Base-by-base conservation (phyloP, 2,329 filamentous ascomycete species). In the Aspergillus awamori region DNA sequence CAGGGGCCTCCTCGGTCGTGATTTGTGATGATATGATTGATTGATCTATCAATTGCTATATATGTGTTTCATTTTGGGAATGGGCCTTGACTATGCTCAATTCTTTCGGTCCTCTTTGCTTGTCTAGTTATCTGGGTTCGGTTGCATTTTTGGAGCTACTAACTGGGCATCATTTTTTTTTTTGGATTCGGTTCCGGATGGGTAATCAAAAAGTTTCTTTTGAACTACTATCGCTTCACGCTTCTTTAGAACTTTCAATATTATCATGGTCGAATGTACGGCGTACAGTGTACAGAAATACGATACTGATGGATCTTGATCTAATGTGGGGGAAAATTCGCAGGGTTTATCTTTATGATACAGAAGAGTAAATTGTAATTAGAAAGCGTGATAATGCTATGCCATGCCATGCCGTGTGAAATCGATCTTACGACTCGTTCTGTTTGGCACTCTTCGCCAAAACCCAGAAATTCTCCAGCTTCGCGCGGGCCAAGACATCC, bases 391-490 rank as follows among this genome's bases (percentile, higher is more conserved):
- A 45, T 17, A 26, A 28, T 53, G 41, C n/a, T 22, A 45, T 20
- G 41, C 20, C 22, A 45, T 45, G 13, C 10, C 17, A 43, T 45
- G 10, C 10, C 41, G 39, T 22, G 28, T 36, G 43, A 15, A 13
- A 49, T 13, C 41, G 15, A 43, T 7, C 30, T 67, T 60, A 74
- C 24, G 67, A 67, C 43, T 75, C 72, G 60, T 60, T 68, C 55
- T 71, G 71, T 72, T 81, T 82, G 60, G 79, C 76, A 63, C 79
- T 91, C 82, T 96, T 96, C 0, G 93, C 94, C 68, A 95, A 79
- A 8, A 89, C 89, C 95, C 95, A 99, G 72, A 99, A 94, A 70
- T 90, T 96, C 70, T 98, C 94, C 85, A 98, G 91, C 82, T 96
- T 97, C 5, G 88, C 87, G 67, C 92, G 86, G 11, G 87, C 80